phyloP scores from a whole-genome alignment of 164 flowering plant species.

The Dillenia turbinata region DNA sequence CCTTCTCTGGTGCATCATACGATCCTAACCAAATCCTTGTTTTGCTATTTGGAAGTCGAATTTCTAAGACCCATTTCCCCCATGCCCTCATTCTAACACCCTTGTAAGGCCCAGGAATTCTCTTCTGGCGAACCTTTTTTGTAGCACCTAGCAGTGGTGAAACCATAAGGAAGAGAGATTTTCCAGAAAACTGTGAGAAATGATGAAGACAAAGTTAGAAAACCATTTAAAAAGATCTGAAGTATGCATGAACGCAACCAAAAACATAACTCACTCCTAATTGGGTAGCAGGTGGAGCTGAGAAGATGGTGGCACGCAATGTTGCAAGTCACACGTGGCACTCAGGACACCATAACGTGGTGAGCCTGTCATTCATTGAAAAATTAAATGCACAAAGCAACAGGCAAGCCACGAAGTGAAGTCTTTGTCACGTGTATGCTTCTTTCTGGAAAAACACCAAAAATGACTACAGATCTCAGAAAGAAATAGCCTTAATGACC shows the following conservation, averaged over 20 bases:
- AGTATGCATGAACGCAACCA: too few species aligned
- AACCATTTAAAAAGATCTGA: too few species aligned
- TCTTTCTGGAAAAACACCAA: not conserved
- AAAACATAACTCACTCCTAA: too few species aligned
- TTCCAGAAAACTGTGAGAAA: not conserved
- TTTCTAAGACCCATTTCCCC: slow-evolving; percentile 48
- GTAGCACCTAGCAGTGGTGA: not conserved
- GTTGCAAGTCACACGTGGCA: slow-evolving; percentile 12
- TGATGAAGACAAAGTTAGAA: too few species aligned
- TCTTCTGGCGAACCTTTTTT: slow-evolving; percentile 1
- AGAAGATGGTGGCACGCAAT: slow-evolving; percentile 8
- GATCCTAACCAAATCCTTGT: slow-evolving; percentile 50
- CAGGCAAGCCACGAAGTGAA: slow-evolving; percentile 1
- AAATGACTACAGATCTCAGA: too few species aligned
- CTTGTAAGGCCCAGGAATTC: slow-evolving; percentile 10
- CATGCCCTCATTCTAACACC: slow-evolving; percentile 46
- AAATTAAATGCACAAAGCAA: slow-evolving; percentile 2
- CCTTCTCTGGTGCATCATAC: slow-evolving; percentile 38
- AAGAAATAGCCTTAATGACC: too few species aligned
- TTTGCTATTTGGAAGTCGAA: slow-evolving; percentile 31
- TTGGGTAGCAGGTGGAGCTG: slow-evolving; percentile 1
- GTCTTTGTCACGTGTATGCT: not conserved
- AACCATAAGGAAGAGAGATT: not conserved
- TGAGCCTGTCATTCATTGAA: not conserved
- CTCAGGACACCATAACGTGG: slow-evolving; percentile 3